Evolutionary conservation across 805 yeast genomes (phyloP).

Genomic region (Hanseniaspora nectarophila): DNA sequence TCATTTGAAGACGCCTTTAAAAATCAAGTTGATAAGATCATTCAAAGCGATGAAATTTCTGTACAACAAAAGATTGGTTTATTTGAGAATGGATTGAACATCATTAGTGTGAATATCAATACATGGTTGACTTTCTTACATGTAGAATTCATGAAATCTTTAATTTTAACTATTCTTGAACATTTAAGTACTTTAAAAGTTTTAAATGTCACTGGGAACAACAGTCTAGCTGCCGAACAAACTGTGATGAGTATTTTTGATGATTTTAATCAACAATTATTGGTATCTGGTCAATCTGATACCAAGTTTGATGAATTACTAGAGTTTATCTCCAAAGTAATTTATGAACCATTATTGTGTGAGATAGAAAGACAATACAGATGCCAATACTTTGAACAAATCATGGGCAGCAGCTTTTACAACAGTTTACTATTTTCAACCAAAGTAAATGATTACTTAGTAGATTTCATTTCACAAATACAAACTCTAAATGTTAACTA

Average conservation of each 20-base stretch:
- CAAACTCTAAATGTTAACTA: neutral
- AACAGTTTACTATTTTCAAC: neutral
- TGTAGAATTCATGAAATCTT: neutral
- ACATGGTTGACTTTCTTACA: neutral
- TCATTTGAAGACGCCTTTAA: neutral
- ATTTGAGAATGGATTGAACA: neutral
- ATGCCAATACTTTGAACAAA: neutral
- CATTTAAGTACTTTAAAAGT: neutral
- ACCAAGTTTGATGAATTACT: neutral
- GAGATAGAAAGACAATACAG: neutral
- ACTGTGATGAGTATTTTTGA: neutral
- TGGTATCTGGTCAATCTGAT: neutral
- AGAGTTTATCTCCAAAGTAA: neutral
- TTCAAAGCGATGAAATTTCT: neutral
- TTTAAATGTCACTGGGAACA: neutral
- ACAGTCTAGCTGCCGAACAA: neutral
- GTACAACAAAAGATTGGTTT: neutral
- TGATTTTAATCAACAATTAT: neutral
- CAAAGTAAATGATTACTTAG: neutral
- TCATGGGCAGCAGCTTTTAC: neutral
- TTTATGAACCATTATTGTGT: conserved; percentile 1
- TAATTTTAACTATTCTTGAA: neutral
- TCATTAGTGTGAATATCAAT: neutral
- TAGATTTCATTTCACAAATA: neutral
- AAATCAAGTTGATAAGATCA: neutral